phyloP scores from a whole-genome alignment of 192 early-diverging fungal species.

The Radiomyces spectabilis region DNA sequence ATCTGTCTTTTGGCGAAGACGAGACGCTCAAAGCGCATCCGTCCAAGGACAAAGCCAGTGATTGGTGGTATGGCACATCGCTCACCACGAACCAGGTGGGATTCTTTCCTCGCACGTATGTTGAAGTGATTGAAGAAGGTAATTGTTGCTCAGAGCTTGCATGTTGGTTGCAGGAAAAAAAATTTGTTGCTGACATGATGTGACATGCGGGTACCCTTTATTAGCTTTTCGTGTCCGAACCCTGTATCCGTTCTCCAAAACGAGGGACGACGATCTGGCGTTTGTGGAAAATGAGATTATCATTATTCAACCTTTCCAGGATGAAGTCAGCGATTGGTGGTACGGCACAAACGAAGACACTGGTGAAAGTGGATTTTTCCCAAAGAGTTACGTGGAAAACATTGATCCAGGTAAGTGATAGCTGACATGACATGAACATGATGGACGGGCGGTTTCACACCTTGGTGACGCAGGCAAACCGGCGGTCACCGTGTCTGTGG shows the following conservation, averaged over 20 bases:
- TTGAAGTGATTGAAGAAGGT: slow-evolving; percentile 37
- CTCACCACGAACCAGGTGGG: slow-evolving; percentile 32
- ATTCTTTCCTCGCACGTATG: slow-evolving; percentile 59
- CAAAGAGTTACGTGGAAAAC: slow-evolving; percentile 45
- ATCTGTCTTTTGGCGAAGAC: slow-evolving; percentile 40
- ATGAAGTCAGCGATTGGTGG: slow-evolving; percentile 63
- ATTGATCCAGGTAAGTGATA: slow-evolving; percentile 22
- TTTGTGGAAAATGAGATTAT: slow-evolving; percentile 44
- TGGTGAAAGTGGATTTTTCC: slow-evolving; percentile 51
- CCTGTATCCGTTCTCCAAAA: slow-evolving; percentile 40
- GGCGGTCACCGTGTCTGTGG: too few species aligned
- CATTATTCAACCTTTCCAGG: slow-evolving; percentile 40
- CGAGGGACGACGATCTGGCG: slow-evolving; percentile 44
- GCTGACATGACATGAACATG: too few species aligned
- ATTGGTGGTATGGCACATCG: slow-evolving; percentile 58
- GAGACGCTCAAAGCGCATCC: slow-evolving; percentile 46
- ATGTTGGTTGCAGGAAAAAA: neutral
- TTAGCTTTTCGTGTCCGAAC: slow-evolving; percentile 30
- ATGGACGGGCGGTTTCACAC: too few species aligned
- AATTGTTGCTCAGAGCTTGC: too few species aligned
- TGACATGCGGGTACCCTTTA: neutral
- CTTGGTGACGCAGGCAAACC: too few species aligned
- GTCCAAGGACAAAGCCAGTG: slow-evolving; percentile 48
- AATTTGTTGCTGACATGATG: neutral
- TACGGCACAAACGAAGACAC: slow-evolving; percentile 43